Conservation (phyloP, 495 filamentous ascomycete species). For the Evansstolkia leycettana region DNA sequence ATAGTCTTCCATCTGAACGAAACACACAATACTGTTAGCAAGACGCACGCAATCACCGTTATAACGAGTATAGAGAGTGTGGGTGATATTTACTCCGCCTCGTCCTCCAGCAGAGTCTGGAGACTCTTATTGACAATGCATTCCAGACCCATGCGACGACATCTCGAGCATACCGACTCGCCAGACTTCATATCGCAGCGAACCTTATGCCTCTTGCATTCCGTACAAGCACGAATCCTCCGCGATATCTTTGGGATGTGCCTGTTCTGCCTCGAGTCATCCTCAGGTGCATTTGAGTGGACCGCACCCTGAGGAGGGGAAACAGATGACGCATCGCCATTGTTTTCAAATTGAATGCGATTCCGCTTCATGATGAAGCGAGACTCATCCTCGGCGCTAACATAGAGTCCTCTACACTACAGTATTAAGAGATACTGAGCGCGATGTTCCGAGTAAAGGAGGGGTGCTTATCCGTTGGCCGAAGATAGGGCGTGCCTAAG, state of each 20-base stretch:
- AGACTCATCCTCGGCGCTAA: conserved; percentile 8
- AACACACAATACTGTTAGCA: conserved; percentile 2
- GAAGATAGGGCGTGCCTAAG: too few species aligned
- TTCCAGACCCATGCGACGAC: conserved; percentile 37
- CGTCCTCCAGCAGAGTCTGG: conserved; percentile 40
- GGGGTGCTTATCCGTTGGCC: background rate
- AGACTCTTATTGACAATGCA: conserved; percentile 45
- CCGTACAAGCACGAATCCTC: conserved; percentile 42
- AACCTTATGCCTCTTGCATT: conserved; percentile 43
- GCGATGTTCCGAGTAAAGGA: too few species aligned
- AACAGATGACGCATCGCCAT: conserved; percentile 28
- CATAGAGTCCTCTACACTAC: background rate
- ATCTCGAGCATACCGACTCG: conserved; percentile 33
- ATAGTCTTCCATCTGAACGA: conserved; percentile 30
- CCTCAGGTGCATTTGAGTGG: conserved; percentile 14
- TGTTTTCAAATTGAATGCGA: conserved; percentile 32
- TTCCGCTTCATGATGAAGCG: conserved; percentile 30
- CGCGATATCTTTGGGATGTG: conserved; percentile 44
- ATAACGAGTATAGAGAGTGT: too few species aligned
- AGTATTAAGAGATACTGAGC: too few species aligned
- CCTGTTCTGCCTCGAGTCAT: conserved; percentile 14
- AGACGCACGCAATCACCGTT: background rate
- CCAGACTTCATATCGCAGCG: conserved; percentile 38
- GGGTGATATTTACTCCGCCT: conserved; percentile 26
- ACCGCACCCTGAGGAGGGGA: conserved; percentile 21